These are phyloP conservation scores for Oryza rufipogon DNA, from an alignment of 176 grass and related monocot genomes.

Conservation along the genomic window DNA sequence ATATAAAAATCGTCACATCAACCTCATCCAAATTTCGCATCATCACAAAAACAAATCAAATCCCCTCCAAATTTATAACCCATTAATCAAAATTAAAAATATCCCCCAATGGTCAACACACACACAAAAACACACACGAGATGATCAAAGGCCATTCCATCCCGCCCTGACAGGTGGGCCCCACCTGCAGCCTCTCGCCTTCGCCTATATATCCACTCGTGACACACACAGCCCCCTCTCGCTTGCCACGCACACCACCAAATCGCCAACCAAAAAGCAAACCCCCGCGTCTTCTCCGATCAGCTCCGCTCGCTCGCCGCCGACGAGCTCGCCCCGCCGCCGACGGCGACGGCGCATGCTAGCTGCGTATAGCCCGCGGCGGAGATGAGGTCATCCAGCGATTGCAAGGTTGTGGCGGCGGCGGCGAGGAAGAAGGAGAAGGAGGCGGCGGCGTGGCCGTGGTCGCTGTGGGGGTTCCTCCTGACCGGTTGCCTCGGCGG, in stretches of 20 bases:
- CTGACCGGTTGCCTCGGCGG: slow-evolving; percentile 42
- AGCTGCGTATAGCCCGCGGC: no score
- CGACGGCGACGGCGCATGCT: neutral
- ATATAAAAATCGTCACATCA: neutral
- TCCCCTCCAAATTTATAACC: neutral
- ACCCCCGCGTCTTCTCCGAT: no score
- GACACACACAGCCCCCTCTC: neutral
- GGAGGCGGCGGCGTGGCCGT: neutral
- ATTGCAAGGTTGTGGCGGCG: neutral
- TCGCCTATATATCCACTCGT: neutral
- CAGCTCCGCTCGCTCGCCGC: no score
- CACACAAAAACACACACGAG: neutral
- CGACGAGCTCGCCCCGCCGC: no score
- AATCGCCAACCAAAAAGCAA: neutral
- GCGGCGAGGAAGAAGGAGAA: slow-evolving; percentile 24
- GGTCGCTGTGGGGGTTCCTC: slow-evolving; percentile 42
- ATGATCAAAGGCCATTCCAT: neutral
- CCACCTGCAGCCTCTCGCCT: neutral
- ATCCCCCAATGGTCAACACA: neutral
- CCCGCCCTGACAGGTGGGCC: neutral
- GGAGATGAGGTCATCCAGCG: slow-evolving; percentile 29
- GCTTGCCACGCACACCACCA: neutral
- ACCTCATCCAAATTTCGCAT: neutral
- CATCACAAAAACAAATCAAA: neutral
- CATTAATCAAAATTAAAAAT: neutral